Evolutionary conservation across 495 filamentous ascomycete genomes (phyloP).

Genomic region (Annulohypoxylon nitens): DNA sequence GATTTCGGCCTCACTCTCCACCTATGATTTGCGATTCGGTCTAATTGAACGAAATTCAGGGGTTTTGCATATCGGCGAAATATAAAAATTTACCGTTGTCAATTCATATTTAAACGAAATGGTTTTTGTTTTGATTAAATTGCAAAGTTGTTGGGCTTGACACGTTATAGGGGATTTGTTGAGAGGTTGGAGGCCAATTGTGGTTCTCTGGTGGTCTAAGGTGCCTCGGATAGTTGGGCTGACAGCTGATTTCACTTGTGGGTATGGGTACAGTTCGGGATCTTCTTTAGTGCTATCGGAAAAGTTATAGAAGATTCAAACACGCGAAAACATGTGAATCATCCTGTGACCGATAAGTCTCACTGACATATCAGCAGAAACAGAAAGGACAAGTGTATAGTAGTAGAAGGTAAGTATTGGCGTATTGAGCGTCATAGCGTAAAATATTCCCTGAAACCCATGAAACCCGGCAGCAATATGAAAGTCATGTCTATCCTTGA

Average conservation of each 20-base stretch:
- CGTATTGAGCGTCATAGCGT: constrained; percentile 37
- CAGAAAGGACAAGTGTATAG: no score
- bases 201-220: constrained; percentile 8
- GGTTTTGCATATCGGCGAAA: neutral
- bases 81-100: neutral
- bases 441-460: constrained; percentile 26
- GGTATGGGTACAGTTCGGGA: neutral
- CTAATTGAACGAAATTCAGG: neutral
- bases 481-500: constrained; percentile 38
- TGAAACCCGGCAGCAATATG: constrained; percentile 29
- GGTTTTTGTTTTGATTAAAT: constrained; percentile 3
- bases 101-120: neutral
- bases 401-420: neutral
- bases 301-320: constrained; percentile 11
- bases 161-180: constrained; percentile 32
- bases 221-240: constrained; percentile 2
- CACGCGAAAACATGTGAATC: neutral
- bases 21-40: neutral
- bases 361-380: constrained; percentile 26
- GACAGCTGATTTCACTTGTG: constrained; percentile 36
- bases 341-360: neutral
- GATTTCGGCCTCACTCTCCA: neutral
- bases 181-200: constrained; percentile 30
- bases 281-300: constrained; percentile 10
- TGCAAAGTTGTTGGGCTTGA: constrained; percentile 16